A percentile compares a stretch with the other conserved stretches of the same genome.
These are phyloP conservation scores for Phragmites australis DNA, from an alignment of 176 grass and related monocot genomes.

Conservation along the genomic window DNA sequence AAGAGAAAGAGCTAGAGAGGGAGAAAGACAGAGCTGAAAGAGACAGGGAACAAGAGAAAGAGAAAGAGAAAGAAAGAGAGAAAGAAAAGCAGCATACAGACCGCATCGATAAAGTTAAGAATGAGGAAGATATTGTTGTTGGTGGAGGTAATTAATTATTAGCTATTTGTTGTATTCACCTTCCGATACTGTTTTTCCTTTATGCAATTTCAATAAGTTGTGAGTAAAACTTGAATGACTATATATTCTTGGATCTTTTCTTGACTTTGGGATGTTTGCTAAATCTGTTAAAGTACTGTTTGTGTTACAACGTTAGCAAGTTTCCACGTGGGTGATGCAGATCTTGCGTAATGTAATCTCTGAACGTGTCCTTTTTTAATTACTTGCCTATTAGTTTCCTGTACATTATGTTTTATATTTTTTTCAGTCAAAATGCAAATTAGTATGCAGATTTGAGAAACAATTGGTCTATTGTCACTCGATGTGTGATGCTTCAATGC, in stretches of 20 bases:
- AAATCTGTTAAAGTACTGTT: not conserved
- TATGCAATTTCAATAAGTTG: constrained; percentile 27
- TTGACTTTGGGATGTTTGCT: constrained; percentile 6
- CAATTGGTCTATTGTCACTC: not conserved
- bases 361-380: not conserved
- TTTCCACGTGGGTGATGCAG: constrained; percentile 15
- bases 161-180: constrained; percentile 11
- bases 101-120: constrained; percentile 62
- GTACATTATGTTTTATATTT: not conserved
- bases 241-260: not conserved
- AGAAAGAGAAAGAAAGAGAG: constrained; percentile 67
- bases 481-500: not conserved
- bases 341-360: not conserved
- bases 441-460: not conserved
- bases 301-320: not conserved
- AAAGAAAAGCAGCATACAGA: constrained; percentile 63
- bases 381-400: not conserved
- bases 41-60: constrained; percentile 55
- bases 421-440: too few relatives aligned
- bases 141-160: constrained; percentile 60
- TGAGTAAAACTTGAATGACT: constrained; percentile 1
- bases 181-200: constrained; percentile 14
- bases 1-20: constrained; percentile 68
- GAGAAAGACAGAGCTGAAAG: constrained; percentile 63
- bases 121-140: constrained; percentile 55